These are phyloP conservation scores for Tuber melanosporum DNA, from an alignment of 495 filamentous ascomycete species.

Conservation along the genomic window DNA sequence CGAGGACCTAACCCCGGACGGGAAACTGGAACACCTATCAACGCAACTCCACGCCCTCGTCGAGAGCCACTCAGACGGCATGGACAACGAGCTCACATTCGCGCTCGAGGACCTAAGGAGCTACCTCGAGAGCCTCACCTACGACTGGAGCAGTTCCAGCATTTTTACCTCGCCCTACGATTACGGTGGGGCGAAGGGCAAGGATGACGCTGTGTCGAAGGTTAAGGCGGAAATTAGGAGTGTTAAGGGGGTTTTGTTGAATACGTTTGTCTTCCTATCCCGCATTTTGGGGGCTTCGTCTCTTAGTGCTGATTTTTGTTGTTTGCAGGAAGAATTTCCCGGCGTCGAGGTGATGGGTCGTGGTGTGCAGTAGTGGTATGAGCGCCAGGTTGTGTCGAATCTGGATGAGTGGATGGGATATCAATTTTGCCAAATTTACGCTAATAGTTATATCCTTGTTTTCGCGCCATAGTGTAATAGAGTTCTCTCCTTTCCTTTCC, in stretches of 20 bases:
- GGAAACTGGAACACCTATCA: conserved; percentile 36
- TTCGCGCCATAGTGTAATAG: background rate
- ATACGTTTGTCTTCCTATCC: conserved; percentile 47
- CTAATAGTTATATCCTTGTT: background rate
- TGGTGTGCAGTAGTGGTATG: conserved; percentile 16
- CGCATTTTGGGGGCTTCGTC: background rate
- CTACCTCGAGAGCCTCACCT: conserved; percentile 41
- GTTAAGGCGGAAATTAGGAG: conserved; percentile 79
- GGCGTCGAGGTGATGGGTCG: conserved; percentile 42
- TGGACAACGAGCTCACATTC: conserved; percentile 41
- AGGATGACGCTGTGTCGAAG: conserved; percentile 69
- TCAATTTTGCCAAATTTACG: background rate
- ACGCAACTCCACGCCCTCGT: conserved; percentile 38
- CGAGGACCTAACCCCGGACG: conserved; percentile 45
- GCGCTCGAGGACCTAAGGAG: conserved; percentile 40
- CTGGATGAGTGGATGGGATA: background rate
- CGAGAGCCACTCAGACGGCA: conserved; percentile 38
- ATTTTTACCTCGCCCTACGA: conserved; percentile 26
- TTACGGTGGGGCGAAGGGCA: conserved; percentile 40
- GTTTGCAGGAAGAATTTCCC: conserved; percentile 50
- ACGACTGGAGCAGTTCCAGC: conserved; percentile 31
- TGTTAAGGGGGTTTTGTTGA: conserved; percentile 88
- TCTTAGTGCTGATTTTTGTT: conserved; percentile 49
- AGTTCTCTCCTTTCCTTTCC: background rate
- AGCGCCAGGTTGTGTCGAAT: background rate